Evolutionary conservation across 257 asterid genomes (phyloP).

Genomic region (Solanum bulbocastanum): DNA sequence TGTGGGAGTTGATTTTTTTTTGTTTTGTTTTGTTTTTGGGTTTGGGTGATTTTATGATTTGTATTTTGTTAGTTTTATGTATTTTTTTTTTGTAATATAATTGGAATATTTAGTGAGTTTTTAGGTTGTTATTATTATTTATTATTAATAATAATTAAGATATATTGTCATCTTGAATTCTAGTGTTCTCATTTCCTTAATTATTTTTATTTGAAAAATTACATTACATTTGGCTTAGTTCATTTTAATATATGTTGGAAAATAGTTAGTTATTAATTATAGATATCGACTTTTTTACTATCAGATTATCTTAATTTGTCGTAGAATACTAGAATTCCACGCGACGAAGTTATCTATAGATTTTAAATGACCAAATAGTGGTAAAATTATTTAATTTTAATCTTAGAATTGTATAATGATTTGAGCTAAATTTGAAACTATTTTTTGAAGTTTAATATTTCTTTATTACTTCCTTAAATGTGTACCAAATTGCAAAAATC

Average conservation of each 20-base stretch:
- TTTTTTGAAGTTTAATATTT: background rate
- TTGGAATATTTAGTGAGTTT: background rate
- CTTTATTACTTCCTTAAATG: background rate
- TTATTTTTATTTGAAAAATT: background rate
- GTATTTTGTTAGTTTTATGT: background rate
- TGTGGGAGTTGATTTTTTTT: background rate
- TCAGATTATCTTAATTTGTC: background rate
- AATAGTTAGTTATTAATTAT: background rate
- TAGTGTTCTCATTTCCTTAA: background rate
- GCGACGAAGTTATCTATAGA: background rate
- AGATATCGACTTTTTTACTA: background rate
- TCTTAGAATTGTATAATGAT: background rate
- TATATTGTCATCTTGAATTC: background rate
- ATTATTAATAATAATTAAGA: background rate
- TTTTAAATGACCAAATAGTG: background rate
- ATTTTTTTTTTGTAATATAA: background rate
- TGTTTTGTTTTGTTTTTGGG: background rate
- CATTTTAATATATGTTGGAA: background rate
- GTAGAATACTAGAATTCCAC: background rate
- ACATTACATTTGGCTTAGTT: background rate
- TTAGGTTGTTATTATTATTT: background rate
- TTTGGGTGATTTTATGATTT: background rate
- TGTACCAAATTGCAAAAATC: background rate
- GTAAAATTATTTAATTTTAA: background rate
- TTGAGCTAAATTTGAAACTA: background rate